Evolutionary conservation across 768 basidiomycete species (phyloP), one percentile per base, ranked within the genome.

Genomic region (Mycena leptocephala): DNA sequence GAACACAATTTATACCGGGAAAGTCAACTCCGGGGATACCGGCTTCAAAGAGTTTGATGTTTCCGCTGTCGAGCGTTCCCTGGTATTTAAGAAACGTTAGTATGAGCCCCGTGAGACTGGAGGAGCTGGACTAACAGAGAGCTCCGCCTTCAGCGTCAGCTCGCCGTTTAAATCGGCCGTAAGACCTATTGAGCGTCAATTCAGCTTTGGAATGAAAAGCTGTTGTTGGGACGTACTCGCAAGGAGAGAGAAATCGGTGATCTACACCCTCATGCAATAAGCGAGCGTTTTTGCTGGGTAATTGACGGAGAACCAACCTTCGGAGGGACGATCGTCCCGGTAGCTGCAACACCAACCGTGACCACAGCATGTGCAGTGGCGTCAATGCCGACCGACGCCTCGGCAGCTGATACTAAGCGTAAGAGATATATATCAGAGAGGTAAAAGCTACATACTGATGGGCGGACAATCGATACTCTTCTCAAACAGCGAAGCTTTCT

Each of bases 321-420:
- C 0, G 88, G 89, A 13, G 90, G 91, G 1, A 90, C 71, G 56
- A 91, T 82, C 4, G 88, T 88, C 16, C 91, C 90, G 39, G 72
- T 82, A 0, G 86, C 89, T 8, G 84, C 87, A 5, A 90, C 79
- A 20, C 88, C 89, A 28, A 89, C 75, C 13, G 82, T 82, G 1
- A 84, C 84, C 7, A 84, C 77, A 1, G 84, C 87, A 59, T 87
- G 83, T 4, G 85, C 86, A 32, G 82, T 83, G 5, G 85, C 79
- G 65, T 86, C 83, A 1, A 85, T 78, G 24, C 79, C 83, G 18
- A 85, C 48, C 30, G 79, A 75, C 0, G 80, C 85, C 7, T 56
- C 66, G 8, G 72, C 72, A 16, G 65, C 72, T 74, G 7, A 24
- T 37, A 20, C 6, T 10, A 30, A 13, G 26, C 24, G 20, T 16